Conservation (phyloP, 495 filamentous ascomycete genomes). For the Penicillium chermesinum region DNA sequence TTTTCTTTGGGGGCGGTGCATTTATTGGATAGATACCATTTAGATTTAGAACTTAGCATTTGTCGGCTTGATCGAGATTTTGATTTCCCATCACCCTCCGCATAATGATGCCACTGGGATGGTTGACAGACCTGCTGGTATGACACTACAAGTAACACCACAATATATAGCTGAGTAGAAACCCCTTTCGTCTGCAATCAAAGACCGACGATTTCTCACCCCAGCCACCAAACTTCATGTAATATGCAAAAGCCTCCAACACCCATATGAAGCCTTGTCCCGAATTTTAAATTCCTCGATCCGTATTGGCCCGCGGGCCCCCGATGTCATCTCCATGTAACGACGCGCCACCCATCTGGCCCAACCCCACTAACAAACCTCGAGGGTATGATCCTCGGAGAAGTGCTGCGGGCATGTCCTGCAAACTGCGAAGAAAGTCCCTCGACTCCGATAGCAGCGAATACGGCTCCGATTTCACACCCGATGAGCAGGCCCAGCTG, state of each 20-base stretch:
- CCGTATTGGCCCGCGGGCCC: neutral
- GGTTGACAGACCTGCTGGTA: no score
- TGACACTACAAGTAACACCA: no score
- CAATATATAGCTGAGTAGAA: no score
- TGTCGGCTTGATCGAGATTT: no score
- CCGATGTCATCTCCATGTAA: slow-evolving; percentile 2
- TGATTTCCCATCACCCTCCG: no score
- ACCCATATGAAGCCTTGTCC: slow-evolving; percentile 3
- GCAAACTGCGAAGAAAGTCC: slow-evolving; percentile 15
- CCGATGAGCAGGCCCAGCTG: slow-evolving; percentile 55
- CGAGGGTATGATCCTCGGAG: slow-evolving; percentile 17
- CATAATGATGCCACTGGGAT: no score
- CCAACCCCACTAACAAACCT: neutral
- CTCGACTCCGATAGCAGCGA: slow-evolving; percentile 34
- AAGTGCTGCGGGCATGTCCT: slow-evolving; percentile 37
- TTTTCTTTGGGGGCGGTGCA: slow-evolving; percentile 13
- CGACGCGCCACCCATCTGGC: neutral
- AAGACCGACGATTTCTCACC: no score
- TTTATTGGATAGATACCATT: slow-evolving; percentile 16
- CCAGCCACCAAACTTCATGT: neutral
- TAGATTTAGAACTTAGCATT: neutral
- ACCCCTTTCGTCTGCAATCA: no score
- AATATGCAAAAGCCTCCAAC: slow-evolving; percentile 3
- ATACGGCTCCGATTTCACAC: slow-evolving; percentile 69
- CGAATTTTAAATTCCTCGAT: neutral